Evolutionary conservation across 805 yeast species (phyloP).

Genomic region (Cyberlindnera sargentensis): DNA sequence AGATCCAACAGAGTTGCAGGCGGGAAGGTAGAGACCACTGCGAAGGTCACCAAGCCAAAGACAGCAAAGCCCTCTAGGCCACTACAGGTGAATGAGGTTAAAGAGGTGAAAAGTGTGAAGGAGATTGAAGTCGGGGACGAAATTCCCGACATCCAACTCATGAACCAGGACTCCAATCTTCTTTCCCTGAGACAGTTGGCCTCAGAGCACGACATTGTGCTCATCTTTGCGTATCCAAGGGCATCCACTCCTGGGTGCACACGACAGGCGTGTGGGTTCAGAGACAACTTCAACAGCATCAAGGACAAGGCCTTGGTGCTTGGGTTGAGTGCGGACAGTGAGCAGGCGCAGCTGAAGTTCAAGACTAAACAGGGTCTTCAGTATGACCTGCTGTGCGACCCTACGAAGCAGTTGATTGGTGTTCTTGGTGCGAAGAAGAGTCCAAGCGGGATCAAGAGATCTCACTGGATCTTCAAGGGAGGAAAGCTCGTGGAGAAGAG

Average conservation of each 20-base stretch:
- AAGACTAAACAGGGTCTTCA: slow-evolving; percentile 66
- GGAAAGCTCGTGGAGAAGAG: slow-evolving; percentile 50
- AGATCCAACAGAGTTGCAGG: slow-evolving; percentile 14
- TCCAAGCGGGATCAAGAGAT: slow-evolving; percentile 72
- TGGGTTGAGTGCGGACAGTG: slow-evolving; percentile 82
- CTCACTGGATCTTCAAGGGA: slow-evolving; percentile 86
- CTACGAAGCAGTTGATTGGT: slow-evolving; percentile 59
- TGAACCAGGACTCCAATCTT: slow-evolving; percentile 64
- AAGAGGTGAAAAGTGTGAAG: neutral
- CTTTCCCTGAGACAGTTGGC: slow-evolving; percentile 41
- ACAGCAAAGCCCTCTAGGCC: slow-evolving; percentile 1
- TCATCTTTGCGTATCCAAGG: slow-evolving; percentile 76
- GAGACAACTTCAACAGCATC: slow-evolving; percentile 53
- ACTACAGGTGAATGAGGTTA: neutral
- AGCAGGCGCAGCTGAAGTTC: slow-evolving; percentile 70
- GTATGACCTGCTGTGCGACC: slow-evolving; percentile 73
- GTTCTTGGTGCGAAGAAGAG: slow-evolving; percentile 77
- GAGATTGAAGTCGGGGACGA: slow-evolving; percentile 48
- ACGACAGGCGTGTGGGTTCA: slow-evolving; percentile 85
- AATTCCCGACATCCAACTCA: slow-evolving; percentile 56
- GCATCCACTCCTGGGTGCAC: slow-evolving; percentile 98
- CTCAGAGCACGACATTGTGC: slow-evolving; percentile 36
- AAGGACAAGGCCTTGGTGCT: slow-evolving; percentile 51
- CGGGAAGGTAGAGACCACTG: slow-evolving; percentile 10
- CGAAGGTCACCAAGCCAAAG: slow-evolving; percentile 22